These are phyloP conservation scores for Cladobotryum protrusum DNA, from an alignment of 2,329 filamentous ascomycete genomes.

Conservation along the genomic window DNA sequence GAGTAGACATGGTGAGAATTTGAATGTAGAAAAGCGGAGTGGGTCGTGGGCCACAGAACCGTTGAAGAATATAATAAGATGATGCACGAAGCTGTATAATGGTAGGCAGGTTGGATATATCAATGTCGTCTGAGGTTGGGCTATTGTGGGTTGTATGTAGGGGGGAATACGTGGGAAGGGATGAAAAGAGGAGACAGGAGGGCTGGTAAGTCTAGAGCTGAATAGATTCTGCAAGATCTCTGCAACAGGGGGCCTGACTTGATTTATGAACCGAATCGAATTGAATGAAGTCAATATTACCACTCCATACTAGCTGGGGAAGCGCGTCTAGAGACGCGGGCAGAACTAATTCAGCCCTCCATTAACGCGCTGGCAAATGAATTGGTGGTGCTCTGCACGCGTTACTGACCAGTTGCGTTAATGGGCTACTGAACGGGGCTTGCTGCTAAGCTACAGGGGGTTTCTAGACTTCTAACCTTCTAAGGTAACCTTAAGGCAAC, in stretches of 20 bases:
- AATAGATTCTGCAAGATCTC: neutral
- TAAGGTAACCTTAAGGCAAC: too few species aligned
- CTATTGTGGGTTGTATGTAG: too few species aligned
- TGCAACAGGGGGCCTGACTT: neutral
- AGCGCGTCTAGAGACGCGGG: neutral
- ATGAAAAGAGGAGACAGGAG: neutral
- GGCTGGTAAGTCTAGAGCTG: neutral
- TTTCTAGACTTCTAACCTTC: too few species aligned
- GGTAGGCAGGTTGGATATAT: too few species aligned
- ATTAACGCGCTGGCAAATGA: neutral
- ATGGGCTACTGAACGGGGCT: too few species aligned
- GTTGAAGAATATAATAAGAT: constrained; percentile 9
- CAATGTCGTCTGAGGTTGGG: too few species aligned
- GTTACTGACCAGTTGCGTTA: too few species aligned
- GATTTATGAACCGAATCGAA: too few species aligned
- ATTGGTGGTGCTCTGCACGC: too few species aligned
- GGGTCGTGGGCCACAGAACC: constrained; percentile 12
- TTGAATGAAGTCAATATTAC: neutral
- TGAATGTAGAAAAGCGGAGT: constrained; percentile 4
- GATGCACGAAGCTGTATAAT: neutral
- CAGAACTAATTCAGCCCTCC: neutral
- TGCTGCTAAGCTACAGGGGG: too few species aligned
- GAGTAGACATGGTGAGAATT: constrained; percentile 40
- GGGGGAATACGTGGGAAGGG: too few species aligned
- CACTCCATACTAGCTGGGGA: neutral